These are phyloP conservation scores for Sugiyamaella xylanicola DNA, from an alignment of 1,139 yeast species.

Conservation along the genomic window DNA sequence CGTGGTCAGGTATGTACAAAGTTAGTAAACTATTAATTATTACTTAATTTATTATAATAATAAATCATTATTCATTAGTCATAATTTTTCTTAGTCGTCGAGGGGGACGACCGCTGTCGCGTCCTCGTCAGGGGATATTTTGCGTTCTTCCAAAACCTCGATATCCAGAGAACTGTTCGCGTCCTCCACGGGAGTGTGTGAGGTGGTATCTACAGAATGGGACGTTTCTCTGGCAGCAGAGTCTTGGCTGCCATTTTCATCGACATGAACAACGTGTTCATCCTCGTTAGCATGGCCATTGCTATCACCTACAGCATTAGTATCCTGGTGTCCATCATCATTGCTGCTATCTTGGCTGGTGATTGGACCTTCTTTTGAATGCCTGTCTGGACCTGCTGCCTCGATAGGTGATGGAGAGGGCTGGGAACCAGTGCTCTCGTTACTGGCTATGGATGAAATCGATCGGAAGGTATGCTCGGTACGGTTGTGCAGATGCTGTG, in stretches of 20 bases:
- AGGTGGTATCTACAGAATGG: background rate
- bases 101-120: conserved; percentile 14
- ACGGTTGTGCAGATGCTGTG: conserved; percentile 29
- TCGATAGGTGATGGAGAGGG: background rate
- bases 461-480: conserved; percentile 17
- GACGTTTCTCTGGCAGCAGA: background rate
- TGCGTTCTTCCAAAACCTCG: conserved; percentile 6
- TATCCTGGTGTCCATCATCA: background rate
- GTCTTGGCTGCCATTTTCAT: background rate
- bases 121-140: background rate
- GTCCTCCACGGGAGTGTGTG: background rate
- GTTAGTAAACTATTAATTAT: conserved; percentile 8
- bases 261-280: background rate
- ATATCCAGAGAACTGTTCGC: conserved; percentile 1
- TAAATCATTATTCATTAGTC: conserved; percentile 19
- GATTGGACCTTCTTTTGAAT: background rate
- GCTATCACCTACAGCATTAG: background rate
- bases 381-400: background rate
- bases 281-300: background rate
- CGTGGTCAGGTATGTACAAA: too few relatives aligned
- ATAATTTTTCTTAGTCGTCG: conserved; percentile 16
- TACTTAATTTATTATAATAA: conserved; percentile 16
- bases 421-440: background rate
- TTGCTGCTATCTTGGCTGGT: background rate
- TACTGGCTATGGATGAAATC: conserved; percentile 7